These are phyloP conservation scores for Leccinum imitatum DNA, from an alignment of 768 basidiomycete genomes.

Conservation along the genomic window DNA sequence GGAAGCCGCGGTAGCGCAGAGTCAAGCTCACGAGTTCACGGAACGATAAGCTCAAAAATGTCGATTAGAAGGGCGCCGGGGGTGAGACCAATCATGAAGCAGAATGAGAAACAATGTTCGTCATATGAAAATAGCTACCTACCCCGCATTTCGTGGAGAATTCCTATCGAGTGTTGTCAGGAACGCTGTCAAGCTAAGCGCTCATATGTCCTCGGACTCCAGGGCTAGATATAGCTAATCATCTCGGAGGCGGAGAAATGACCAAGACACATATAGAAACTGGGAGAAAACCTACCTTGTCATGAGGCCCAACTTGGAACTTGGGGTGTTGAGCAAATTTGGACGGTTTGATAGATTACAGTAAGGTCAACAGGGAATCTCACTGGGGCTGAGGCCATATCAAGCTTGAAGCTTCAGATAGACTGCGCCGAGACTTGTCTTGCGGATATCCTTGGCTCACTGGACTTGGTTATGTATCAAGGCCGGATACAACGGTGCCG, in stretches of 20 bases:
- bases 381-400: not conserved
- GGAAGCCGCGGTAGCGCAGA: not conserved
- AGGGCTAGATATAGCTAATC: conserved; percentile 2
- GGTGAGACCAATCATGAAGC: not conserved
- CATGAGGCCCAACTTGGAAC: not conserved
- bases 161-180: conserved; percentile 5
- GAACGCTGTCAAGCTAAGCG: conserved; percentile 1
- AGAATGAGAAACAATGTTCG: not conserved
- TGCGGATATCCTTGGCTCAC: not conserved
- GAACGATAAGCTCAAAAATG: not conserved
- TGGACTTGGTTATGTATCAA: not conserved
- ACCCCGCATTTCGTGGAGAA: not conserved
- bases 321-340: not conserved
- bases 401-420: not conserved
- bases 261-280: not conserved
- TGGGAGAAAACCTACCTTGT: not conserved
- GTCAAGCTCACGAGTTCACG: not conserved
- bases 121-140: conserved; percentile 4
- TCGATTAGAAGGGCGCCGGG: not conserved
- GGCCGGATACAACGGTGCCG: not conserved
- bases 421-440: not conserved
- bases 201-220: conserved; percentile 1
- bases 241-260: conserved; percentile 1
- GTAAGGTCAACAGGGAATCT: not conserved
- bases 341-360: not conserved